These are phyloP conservation scores for Phytophthora hybrid DNA, from an alignment of 352 stramenopile genomes.

Conservation along the genomic window DNA sequence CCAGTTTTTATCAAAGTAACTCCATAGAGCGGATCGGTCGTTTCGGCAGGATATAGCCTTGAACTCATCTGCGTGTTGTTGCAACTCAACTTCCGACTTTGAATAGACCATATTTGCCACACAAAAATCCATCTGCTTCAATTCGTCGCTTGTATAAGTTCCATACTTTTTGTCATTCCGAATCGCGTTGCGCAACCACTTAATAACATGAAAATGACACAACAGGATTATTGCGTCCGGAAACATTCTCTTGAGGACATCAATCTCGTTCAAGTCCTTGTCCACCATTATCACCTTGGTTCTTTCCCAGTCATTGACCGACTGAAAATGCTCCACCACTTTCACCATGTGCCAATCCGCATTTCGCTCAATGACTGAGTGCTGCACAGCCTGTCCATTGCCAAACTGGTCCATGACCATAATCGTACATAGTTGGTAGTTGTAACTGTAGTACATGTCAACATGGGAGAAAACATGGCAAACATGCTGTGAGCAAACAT, in stretches of 20 bases:
- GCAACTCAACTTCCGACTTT: neutral
- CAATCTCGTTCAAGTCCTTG: slow-evolving; percentile 18
- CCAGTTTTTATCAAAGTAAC: slow-evolving; percentile 1
- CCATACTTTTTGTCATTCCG: slow-evolving; percentile 12
- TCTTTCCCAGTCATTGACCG: slow-evolving; percentile 3
- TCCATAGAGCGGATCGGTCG: neutral
- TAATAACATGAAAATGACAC: slow-evolving; percentile 14
- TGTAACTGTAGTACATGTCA: slow-evolving; percentile 5
- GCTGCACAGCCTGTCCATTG: slow-evolving; percentile 5
- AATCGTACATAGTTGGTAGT: slow-evolving; percentile 13
- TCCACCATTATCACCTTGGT: slow-evolving; percentile 12
- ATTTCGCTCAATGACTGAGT: slow-evolving; percentile 8
- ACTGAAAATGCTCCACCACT: slow-evolving; percentile 8
- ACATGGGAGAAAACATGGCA: too few relatives aligned
- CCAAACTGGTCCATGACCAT: slow-evolving; percentile 19
- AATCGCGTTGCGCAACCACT: slow-evolving; percentile 5
- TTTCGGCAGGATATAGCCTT: neutral
- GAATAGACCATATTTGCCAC: slow-evolving; percentile 10
- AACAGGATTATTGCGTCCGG: neutral
- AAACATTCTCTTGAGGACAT: slow-evolving; percentile 9
- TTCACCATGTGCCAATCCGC: slow-evolving; percentile 14
- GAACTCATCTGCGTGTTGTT: slow-evolving; percentile 9
- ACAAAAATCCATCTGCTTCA: slow-evolving; percentile 16
- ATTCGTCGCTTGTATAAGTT: neutral
- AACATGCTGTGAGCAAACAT: too few relatives aligned